Evolutionary conservation across 495 filamentous ascomycete species (phyloP).

Genomic region (Penicillium silybi): DNA sequence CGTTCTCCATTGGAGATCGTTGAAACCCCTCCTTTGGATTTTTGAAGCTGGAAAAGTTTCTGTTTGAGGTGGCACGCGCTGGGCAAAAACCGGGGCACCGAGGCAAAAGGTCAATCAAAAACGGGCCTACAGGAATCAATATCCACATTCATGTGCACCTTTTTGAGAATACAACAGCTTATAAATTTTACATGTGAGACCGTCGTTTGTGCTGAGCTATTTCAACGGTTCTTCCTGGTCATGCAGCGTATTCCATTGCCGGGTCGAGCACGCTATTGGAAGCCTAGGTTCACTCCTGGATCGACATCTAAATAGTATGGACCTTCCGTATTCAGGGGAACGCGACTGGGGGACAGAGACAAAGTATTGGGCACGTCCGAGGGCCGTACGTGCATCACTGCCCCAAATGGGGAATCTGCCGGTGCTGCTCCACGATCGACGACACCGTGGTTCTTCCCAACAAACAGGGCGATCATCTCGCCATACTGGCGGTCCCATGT

Average conservation of each 20-base stretch:
- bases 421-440: slow-evolving; percentile 15
- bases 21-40: background rate
- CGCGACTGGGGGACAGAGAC: background rate
- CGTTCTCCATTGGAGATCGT: background rate
- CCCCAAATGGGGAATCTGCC: slow-evolving; percentile 16
- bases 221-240: background rate
- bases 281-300: slow-evolving; percentile 21
- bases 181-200: slow-evolving; percentile 1
- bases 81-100: no score
- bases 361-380: slow-evolving; percentile 2
- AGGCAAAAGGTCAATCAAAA: background rate
- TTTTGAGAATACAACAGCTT: background rate
- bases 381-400: slow-evolving; percentile 16
- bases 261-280: slow-evolving; percentile 4
- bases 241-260: background rate
- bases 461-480: slow-evolving; percentile 27
- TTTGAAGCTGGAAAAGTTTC: background rate
- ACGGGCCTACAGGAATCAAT: background rate
- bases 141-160: background rate
- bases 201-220: background rate
- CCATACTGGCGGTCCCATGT: slow-evolving; percentile 35
- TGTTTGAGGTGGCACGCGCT: background rate
- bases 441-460: slow-evolving; percentile 17
- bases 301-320: slow-evolving; percentile 29
- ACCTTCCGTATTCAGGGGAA: slow-evolving; percentile 4